Evolutionary conservation across 2,329 filamentous ascomycete species (phyloP).

Genomic region (Aspergillus sp.): DNA sequence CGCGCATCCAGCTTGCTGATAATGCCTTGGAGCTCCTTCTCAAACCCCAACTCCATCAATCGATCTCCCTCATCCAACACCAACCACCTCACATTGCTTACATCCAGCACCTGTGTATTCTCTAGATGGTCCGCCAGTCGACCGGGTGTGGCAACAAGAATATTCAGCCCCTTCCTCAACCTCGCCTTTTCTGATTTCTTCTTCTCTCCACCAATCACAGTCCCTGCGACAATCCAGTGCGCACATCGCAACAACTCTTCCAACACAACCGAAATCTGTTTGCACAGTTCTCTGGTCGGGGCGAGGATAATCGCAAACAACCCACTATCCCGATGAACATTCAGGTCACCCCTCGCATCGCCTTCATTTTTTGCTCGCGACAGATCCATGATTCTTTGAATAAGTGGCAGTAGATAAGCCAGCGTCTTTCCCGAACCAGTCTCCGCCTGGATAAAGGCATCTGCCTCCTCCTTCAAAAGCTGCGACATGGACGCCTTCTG

Average conservation of each 20-base stretch:
- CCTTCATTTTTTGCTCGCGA: conserved; percentile 45
- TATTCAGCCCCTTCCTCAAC: conserved; percentile 89
- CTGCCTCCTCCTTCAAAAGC: conserved; percentile 74
- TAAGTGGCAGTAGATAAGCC: conserved; percentile 89
- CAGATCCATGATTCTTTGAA: conserved; percentile 81
- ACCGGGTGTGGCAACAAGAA: conserved; percentile 91
- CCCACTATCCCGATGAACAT: conserved; percentile 79
- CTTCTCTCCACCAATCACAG: conserved; percentile 71
- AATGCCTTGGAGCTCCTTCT: conserved; percentile 87
- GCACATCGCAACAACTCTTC: conserved; percentile 84
- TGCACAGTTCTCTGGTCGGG: conserved; percentile 89
- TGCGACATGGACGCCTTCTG: conserved; percentile 86
- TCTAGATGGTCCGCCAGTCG: conserved; percentile 87
- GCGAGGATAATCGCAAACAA: conserved; percentile 92
- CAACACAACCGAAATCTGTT: conserved; percentile 85
- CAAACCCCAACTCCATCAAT: conserved; percentile 97
- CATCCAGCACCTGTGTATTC: conserved; percentile 84
- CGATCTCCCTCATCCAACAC: conserved; percentile 94
- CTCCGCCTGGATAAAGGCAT: conserved; percentile 95
- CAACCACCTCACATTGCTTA: conserved; percentile 88
- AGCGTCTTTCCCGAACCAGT: conserved; percentile 97
- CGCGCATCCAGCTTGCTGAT: conserved; percentile 74
- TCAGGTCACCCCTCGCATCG: conserved; percentile 43
- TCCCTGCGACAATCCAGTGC: conserved; percentile 91
- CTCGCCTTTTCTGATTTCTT: conserved; percentile 88